Base-by-base conservation (phyloP, 768 basidiomycete genomes). In the Boletus reticulatus region DNA sequence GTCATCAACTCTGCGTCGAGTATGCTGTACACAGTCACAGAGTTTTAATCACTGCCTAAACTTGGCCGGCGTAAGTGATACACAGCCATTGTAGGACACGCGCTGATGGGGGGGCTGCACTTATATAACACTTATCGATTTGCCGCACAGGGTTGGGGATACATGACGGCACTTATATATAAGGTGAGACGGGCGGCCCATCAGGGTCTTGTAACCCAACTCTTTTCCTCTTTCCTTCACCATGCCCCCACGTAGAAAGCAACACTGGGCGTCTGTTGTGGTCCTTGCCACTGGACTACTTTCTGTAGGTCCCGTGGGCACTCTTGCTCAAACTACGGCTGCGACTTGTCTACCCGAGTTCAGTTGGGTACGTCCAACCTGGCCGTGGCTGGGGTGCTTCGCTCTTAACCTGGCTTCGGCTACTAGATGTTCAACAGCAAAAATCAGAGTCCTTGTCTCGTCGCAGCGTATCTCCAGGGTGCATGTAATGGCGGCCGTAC, bases 371-470 rank as follows among this genome's bases (percentile, higher is more conserved):
- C 11, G 70, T 52, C 12, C 20, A 11, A 34, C 22, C 31, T 13
- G 16, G 12, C 4, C 24, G 29, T 39, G 8, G 7, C 38, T 4
- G 5, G 6, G 20, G 4, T 17, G n/a, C 36, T n/a, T 46, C 39
- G 11, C 38, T 24, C 22, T 53, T 13, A 39, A 58, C 14, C 13
- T 41, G 17, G 17, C 42, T 53, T 44, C 27, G 7, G 38, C 37
- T 49, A 31, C 14, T 22, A 71, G 69, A 69, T 73, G 70, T 13
- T 47, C 46, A 84, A 84, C 53, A 79, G 78, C 22, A 72, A 73
- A 48, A 66, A 67, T 43, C 75, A 82, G 56, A 78, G 67, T n/a
- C 79, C 81, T 20, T 83, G 81, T 58, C 44, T 72, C 16, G 66
- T 83, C 20, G 68, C 79, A 14, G 74, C 80, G 2, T 75, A 74